These are phyloP conservation scores for Penicillium sp. DNA, from an alignment of 2,329 filamentous ascomycete species.

Conservation along the genomic window DNA sequence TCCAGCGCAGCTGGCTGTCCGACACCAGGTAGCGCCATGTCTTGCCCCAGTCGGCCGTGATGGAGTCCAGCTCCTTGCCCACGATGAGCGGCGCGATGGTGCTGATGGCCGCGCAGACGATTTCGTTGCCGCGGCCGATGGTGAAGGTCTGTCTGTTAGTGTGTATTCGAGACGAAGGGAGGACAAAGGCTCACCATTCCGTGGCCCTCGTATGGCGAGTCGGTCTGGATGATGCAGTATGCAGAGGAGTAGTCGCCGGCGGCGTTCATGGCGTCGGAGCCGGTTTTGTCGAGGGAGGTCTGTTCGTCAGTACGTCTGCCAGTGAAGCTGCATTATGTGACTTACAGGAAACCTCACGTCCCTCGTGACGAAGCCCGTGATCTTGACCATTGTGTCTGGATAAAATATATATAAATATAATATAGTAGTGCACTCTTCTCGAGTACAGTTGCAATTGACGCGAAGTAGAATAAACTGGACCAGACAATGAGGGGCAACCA, in stretches of 20 bases:
- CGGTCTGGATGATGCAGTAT: slow-evolving; percentile 88
- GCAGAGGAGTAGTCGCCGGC: slow-evolving; percentile 89
- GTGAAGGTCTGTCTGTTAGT: slow-evolving; percentile 38
- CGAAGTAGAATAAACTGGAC: neutral
- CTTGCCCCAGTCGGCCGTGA: slow-evolving; percentile 76
- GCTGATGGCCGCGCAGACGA: slow-evolving; percentile 80
- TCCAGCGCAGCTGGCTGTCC: slow-evolving; percentile 88
- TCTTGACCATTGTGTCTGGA: slow-evolving; percentile 51
- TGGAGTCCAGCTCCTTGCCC: slow-evolving; percentile 69
- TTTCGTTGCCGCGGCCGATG: slow-evolving; percentile 74
- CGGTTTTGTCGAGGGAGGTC: slow-evolving; percentile 95
- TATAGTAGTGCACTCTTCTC: neutral
- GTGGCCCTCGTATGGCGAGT: slow-evolving; percentile 50
- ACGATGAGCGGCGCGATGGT: slow-evolving; percentile 73
- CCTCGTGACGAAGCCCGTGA: slow-evolving; percentile 67
- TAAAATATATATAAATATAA: neutral
- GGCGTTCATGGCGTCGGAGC: slow-evolving; percentile 94
- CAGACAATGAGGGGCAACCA: no score
- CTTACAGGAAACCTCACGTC: slow-evolving; percentile 69
- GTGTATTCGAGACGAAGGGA: neutral
- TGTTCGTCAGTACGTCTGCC: slow-evolving; percentile 26
- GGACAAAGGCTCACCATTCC: slow-evolving; percentile 33
- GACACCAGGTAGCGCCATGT: slow-evolving; percentile 91
- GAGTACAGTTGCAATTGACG: neutral
- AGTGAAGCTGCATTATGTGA: no score